These are phyloP conservation scores for Aspergillus tamarii DNA, from an alignment of 2,329 filamentous ascomycete genomes.

Conservation along the genomic window DNA sequence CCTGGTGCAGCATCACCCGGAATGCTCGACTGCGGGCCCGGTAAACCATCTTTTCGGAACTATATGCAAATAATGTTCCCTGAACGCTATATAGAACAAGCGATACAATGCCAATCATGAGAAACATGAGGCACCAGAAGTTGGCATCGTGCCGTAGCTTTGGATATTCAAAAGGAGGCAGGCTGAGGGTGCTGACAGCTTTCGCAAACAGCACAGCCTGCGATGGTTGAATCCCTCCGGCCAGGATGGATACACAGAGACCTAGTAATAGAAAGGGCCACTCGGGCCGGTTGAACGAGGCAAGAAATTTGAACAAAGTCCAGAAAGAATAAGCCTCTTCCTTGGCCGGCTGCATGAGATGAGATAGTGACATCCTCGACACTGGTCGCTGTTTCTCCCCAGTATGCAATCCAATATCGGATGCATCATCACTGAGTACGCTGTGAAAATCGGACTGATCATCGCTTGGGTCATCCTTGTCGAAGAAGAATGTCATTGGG, in stretches of 20 bases:
- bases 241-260: constrained; percentile 71
- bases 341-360: constrained; percentile 32
- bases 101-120: constrained; percentile 75
- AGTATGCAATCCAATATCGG: constrained; percentile 14
- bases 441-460: constrained; percentile 5
- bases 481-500: constrained; percentile 16
- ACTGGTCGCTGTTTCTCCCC: neutral
- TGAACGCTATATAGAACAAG: constrained; percentile 69
- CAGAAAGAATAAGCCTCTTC: constrained; percentile 55
- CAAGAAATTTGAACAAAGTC: constrained; percentile 75
- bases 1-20: constrained; percentile 29
- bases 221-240: constrained; percentile 75
- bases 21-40: constrained; percentile 68
- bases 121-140: constrained; percentile 85
- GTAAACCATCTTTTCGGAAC: constrained; percentile 80
- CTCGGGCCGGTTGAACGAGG: constrained; percentile 74
- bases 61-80: constrained; percentile 75
- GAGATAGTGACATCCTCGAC: constrained; percentile 15
- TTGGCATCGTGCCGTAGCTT: constrained; percentile 68
- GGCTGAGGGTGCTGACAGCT: constrained; percentile 70
- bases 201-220: constrained; percentile 84
- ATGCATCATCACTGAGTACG: constrained; percentile 14
- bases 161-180: constrained; percentile 54
- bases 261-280: constrained; percentile 71
- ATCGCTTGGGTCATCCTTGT: constrained; percentile 10